Evolutionary conservation across 1,284 basidiomycete species (phyloP).

Genomic region (Ganoderma boninense): DNA sequence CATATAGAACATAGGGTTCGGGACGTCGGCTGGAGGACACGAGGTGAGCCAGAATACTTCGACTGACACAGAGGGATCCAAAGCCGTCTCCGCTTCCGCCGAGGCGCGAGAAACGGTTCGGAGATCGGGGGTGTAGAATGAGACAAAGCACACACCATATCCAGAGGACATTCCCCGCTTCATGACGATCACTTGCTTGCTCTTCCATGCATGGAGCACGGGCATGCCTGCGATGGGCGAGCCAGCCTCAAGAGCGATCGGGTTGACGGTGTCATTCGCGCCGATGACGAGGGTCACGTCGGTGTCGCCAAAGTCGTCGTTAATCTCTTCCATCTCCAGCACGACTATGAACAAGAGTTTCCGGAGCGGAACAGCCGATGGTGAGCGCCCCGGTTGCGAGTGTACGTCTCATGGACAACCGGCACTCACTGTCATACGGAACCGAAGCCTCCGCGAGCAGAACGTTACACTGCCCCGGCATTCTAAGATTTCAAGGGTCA

Average conservation of each 20-base stretch:
- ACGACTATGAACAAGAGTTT: constrained; percentile 60
- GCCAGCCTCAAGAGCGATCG: constrained; percentile 86
- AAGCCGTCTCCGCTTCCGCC: background rate
- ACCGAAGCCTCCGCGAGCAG: constrained; percentile 88
- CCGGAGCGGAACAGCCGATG: constrained; percentile 1
- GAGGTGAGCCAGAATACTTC: background rate
- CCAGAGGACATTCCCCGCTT: constrained; percentile 88
- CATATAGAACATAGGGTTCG: constrained; percentile 92
- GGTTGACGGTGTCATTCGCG: constrained; percentile 92
- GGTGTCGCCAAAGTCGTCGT: constrained; percentile 86
- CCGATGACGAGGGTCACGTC: constrained; percentile 88
- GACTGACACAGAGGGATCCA: background rate
- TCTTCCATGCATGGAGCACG: constrained; percentile 89
- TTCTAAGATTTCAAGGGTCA: constrained; percentile 50
- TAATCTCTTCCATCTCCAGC: constrained; percentile 92
- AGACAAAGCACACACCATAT: constrained; percentile 60
- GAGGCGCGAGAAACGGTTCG: background rate
- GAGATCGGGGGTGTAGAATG: background rate
- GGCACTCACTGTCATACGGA: constrained; percentile 81
- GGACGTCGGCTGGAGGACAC: constrained; percentile 72
- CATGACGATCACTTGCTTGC: constrained; percentile 90
- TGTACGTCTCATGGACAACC: background rate
- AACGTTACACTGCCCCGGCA: constrained; percentile 90
- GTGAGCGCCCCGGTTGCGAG: constrained; percentile 11
- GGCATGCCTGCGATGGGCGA: constrained; percentile 91